Evolutionary conservation across 768 basidiomycete genomes (phyloP), one percentile per base, ranked within the genome.

Genomic region (Boletus barrowsii): DNA sequence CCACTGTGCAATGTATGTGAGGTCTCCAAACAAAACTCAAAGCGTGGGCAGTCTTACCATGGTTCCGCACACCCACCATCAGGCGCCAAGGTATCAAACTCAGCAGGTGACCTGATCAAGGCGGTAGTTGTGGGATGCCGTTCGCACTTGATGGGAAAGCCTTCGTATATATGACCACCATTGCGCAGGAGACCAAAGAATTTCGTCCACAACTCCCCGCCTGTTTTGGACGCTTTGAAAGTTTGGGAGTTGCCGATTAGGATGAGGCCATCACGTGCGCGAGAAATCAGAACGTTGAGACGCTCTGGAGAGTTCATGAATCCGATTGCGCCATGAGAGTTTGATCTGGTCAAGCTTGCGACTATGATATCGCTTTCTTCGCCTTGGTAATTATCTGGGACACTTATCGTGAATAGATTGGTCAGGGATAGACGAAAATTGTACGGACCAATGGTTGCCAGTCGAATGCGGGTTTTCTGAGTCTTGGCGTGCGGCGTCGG

Each of bases 311-410:
- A 76, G 33, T 69, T 79, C 86, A 89, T 87, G 70, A 89, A 88
- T 1, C 87, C 86, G 22, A 88, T 88, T 52, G 83, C 79, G 46
- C 76, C 62, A 0, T 67, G 53, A 0, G 70, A 6, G 54, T 89
- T 87, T 57, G 84, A 86, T 45, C 87, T 68, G 0, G 83, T 85
- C 32, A 89, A 66, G 11, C 79, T 82, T 6, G 76, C 74, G 33
- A 89, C 70, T 24, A 89, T 83, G 45, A 89, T 83, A 46, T 88
- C 79, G 33, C 83, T 82, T 65, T 88, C 86, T 63, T 88, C 87
- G 3, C 87, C 87, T 62, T 88, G 87, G 56, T 87, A 89, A 59
- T 88, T 89, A 60, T 88, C 87, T 87, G 41, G 1, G 24, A 20
- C 29, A 22, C 7, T 13, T 17, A 29, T 32, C 22, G 3, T 60